Evolutionary conservation across 352 stramenopile species (phyloP), one percentile per base, ranked within the genome.

Genomic region (Thraustochytrium sp.): DNA sequence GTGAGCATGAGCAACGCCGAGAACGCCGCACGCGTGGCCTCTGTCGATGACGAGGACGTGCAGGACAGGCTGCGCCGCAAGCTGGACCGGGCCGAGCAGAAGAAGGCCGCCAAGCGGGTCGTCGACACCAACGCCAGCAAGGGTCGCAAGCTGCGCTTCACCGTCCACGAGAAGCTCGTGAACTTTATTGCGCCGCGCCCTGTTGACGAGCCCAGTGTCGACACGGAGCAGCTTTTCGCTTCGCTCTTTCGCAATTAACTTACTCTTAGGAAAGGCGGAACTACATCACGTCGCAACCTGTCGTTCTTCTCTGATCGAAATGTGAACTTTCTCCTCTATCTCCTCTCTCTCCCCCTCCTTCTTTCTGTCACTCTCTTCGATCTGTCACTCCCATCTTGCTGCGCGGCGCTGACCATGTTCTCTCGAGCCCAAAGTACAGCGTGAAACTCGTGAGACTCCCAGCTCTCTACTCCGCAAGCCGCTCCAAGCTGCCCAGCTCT

Each of bases 101-200:
- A 54, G 29, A 72, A 72, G 1, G 16, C 23, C 51, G 31, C n/a
- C 59, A 84, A 84, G 29, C 40, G 75, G 1, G 61, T 62, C 16
- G 75, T 75, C 18, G 75, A 84, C 61, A 83, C 74, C 21, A 42
- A 78, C 21, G 75, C 75, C 16, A 76, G 55, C 55, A 84, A 84
- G 49, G 75, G 75, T n/a, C 55, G 75, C 40, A 84, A 84, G 34
- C 29, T 84, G 29, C 55, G 61, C 3, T 84, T 46, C 51, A 56
- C 49, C 34, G 61, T 75, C 11, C 75, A 84, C 61, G 75, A 84
- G 44, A 84, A 84, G 29, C 61, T 84, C 8, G 75, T 84, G 31
- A 84, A 73, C 75, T 84, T 84, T 78, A 29, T 36, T 73, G 56
- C 75, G 16, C 75, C 75, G 8, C 26, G 36, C 9, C 68, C 68